phyloP scores from a whole-genome alignment of 305 asterid species.

The Fraxinus sp. region DNA sequence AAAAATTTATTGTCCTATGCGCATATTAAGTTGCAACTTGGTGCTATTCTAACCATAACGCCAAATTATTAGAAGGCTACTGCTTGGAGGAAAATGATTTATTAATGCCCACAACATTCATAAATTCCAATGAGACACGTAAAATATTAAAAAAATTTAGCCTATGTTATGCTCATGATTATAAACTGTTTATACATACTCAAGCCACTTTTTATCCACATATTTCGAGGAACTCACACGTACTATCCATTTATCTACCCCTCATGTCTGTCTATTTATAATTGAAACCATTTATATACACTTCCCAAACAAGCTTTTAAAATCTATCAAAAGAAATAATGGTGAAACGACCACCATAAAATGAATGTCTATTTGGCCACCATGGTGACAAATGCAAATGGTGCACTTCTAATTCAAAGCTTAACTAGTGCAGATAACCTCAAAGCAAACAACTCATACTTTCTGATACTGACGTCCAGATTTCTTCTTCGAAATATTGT shows the following conservation, averaged over 20 bases:
- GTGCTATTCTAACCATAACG: not conserved
- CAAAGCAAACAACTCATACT: not conserved
- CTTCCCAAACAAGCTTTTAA: not conserved
- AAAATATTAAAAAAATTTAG: not conserved
- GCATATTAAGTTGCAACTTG: constrained; percentile 1
- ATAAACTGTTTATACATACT: not conserved
- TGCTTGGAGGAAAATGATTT: not conserved
- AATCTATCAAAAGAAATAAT: not conserved
- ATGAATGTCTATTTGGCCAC: not conserved
- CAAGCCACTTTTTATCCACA: not conserved
- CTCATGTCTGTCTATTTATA: not conserved
- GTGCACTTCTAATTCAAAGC: constrained; percentile 42
- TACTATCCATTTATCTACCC: not conserved
- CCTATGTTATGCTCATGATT: not conserved
- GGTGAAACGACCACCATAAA: not conserved
- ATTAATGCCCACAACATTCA: not conserved
- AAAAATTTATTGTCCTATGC: not conserved
- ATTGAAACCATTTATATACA: not conserved
- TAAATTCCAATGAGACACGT: not conserved
- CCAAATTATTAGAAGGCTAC: not conserved
- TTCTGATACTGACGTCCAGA: not conserved
- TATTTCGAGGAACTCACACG: not conserved
- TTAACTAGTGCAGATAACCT: constrained; percentile 30
- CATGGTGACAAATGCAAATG: not conserved
- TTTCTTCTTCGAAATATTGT: not conserved